A percentile compares a stretch with the other conserved stretches of the same genome.
These are phyloP conservation scores for Leccinum olivaceopallidum DNA, from an alignment of 768 basidiomycete species.

Conservation along the genomic window DNA sequence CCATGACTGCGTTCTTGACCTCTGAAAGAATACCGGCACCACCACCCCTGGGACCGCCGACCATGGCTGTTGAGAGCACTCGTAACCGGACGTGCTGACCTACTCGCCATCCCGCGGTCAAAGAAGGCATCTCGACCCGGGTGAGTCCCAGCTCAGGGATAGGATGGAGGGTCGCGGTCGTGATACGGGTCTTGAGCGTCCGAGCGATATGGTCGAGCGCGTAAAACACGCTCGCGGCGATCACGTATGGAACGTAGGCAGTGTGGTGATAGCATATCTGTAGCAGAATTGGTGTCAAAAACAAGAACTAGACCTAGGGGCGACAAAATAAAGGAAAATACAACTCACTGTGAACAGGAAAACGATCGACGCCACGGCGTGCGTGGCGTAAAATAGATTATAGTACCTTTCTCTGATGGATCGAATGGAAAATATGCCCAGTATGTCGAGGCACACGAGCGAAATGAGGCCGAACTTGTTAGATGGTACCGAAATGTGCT, in stretches of 20 bases:
- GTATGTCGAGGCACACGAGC: constrained; percentile 49
- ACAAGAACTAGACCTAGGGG: no score
- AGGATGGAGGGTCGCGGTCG: constrained; percentile 57
- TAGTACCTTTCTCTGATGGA: constrained; percentile 59
- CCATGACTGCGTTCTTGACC: constrained; percentile 35
- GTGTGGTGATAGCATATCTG: constrained; percentile 55
- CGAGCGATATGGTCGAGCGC: constrained; percentile 61
- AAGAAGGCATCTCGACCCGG: constrained; percentile 57
- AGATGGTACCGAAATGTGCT: constrained; percentile 34
- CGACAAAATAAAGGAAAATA: not conserved
- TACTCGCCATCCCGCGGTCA: constrained; percentile 78
- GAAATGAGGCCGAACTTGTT: constrained; percentile 54
- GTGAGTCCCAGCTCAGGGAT: constrained; percentile 66
- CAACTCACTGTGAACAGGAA: constrained; percentile 57
- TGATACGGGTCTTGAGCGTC: constrained; percentile 63
- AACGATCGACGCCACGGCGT: constrained; percentile 54
- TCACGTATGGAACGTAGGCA: constrained; percentile 52
- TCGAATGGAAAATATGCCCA: constrained; percentile 62
- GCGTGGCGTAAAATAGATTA: constrained; percentile 64
- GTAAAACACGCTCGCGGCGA: constrained; percentile 51
- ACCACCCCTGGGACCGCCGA: not conserved
- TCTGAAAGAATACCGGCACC: not conserved
- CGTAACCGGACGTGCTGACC: constrained; percentile 83
- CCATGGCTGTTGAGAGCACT: constrained; percentile 46
- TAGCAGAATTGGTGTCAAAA: not conserved